These are phyloP conservation scores for Candida adriatica DNA, from an alignment of 805 yeast species.

Conservation along the genomic window DNA sequence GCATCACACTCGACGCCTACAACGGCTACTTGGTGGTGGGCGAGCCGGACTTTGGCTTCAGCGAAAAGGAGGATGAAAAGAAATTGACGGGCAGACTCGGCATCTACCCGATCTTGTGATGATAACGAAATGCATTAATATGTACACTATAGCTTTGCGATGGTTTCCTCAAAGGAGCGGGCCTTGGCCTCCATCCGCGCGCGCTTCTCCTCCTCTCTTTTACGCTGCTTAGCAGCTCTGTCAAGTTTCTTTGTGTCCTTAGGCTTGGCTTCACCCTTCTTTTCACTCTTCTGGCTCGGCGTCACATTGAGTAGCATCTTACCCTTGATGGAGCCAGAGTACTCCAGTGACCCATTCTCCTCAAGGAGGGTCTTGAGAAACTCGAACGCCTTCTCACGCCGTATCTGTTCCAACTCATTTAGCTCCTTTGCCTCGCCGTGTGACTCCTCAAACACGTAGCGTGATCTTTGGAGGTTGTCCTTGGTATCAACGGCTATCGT, in stretches of 20 bases:
- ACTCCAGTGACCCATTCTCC: slow-evolving; percentile 20
- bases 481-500: slow-evolving; percentile 35
- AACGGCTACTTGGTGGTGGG: slow-evolving; percentile 30
- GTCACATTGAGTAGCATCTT: slow-evolving; percentile 24
- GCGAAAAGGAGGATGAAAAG: slow-evolving; percentile 21
- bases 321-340: slow-evolving; percentile 25
- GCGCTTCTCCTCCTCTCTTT: slow-evolving; percentile 20
- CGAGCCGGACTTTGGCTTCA: slow-evolving; percentile 30
- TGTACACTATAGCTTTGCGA: slow-evolving; percentile 5
- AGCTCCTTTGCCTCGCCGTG: slow-evolving; percentile 12
- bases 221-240: slow-evolving; percentile 20
- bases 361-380: slow-evolving; percentile 23
- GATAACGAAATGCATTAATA: background rate
- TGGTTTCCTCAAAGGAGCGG: slow-evolving; percentile 9
- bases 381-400: slow-evolving; percentile 28
- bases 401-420: slow-evolving; percentile 27
- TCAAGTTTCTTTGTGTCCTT: slow-evolving; percentile 16
- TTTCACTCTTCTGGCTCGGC: slow-evolving; percentile 16
- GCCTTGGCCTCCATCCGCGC: slow-evolving; percentile 13
- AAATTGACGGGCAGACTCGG: slow-evolving; percentile 29
- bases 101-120: slow-evolving; percentile 8
- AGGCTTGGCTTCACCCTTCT: slow-evolving; percentile 12
- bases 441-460: slow-evolving; percentile 7
- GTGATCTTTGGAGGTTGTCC: slow-evolving; percentile 17
- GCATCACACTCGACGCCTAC: slow-evolving; percentile 29